These are phyloP conservation scores for Cronartium ribicola DNA, from an alignment of 1,284 basidiomycete species.

Conservation along the genomic window DNA sequence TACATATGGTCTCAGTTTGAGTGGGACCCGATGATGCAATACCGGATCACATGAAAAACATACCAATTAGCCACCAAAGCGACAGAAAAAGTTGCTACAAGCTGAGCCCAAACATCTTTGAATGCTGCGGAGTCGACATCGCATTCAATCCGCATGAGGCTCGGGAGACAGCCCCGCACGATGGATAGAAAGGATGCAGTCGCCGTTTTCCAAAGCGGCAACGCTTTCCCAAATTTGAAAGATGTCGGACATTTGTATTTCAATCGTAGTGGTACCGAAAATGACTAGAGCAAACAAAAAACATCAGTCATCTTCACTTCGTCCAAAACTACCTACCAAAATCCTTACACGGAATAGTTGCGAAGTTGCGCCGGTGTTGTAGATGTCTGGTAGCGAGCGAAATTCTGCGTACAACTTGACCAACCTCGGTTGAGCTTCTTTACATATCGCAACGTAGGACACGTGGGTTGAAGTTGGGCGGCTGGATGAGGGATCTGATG, in stretches of 20 bases:
- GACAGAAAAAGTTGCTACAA: constrained; percentile 76
- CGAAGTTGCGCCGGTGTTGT: constrained; percentile 76
- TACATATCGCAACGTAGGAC: constrained; percentile 80
- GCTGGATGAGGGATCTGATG: constrained; percentile 48
- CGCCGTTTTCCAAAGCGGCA: constrained; percentile 86
- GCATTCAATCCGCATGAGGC: background rate
- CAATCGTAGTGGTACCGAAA: constrained; percentile 81
- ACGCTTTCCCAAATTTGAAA: constrained; percentile 75
- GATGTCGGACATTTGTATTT: constrained; percentile 89
- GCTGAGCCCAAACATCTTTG: constrained; percentile 75
- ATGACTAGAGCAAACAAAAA: constrained; percentile 59
- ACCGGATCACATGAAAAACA: constrained; percentile 46
- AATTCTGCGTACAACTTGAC: constrained; percentile 62
- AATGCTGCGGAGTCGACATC: constrained; percentile 62
- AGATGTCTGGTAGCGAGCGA: constrained; percentile 64
- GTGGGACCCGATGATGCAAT: background rate
- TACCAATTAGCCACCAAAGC: constrained; percentile 80
- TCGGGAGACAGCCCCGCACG: constrained; percentile 2
- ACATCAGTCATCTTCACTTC: constrained; percentile 2
- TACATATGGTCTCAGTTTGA: constrained; percentile 52
- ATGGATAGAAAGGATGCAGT: constrained; percentile 45
- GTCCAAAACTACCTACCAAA: background rate
- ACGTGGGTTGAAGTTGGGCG: constrained; percentile 60
- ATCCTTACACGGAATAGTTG: constrained; percentile 67
- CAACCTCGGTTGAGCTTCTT: constrained; percentile 77